A percentile compares a stretch with the other conserved stretches of the same genome.
Conservation (phyloP, 139 green algal species). For the Zygnema circumcarinatum region DNA sequence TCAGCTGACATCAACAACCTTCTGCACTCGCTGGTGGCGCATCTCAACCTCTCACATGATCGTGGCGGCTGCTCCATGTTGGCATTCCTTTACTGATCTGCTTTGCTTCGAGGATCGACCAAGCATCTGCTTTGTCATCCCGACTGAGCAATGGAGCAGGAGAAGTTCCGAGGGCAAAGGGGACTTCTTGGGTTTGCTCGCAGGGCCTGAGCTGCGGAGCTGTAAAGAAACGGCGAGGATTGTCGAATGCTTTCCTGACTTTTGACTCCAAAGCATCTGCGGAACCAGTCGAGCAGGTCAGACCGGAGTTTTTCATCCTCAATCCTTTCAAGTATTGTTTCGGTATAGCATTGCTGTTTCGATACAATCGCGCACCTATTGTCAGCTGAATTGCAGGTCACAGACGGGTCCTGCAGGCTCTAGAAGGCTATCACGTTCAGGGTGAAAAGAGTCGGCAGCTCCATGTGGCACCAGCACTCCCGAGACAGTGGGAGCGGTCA, state of each 20-base stretch:
- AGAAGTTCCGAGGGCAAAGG: not conserved
- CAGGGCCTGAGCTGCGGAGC: constrained; percentile 15
- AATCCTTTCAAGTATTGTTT: not conserved
- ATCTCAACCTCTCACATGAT: not conserved
- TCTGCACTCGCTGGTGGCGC: constrained; percentile 2
- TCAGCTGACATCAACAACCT: not conserved
- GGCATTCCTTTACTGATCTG: not conserved
- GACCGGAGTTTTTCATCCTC: not conserved
- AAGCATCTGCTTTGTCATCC: not conserved
- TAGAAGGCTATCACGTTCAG: not conserved
- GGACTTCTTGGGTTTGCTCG: constrained; percentile 11
- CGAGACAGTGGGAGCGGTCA: not conserved
- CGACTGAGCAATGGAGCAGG: not conserved
- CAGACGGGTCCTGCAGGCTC: not conserved
- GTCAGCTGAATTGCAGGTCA: not conserved
- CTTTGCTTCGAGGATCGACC: not conserved
- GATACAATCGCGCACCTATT: not conserved
- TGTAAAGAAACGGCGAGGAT: constrained; percentile 21
- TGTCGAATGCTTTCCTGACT: constrained; percentile 25
- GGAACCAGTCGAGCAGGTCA: constrained; percentile 25
- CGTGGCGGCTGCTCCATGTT: not conserved
- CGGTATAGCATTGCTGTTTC: not conserved
- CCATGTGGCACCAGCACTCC: constrained; percentile 10
- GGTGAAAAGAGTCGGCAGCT: constrained; percentile 1
- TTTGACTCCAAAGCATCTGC: constrained; percentile 23